These are phyloP conservation scores for Penicillium parvum DNA, from an alignment of 495 filamentous ascomycete genomes.

Conservation along the genomic window DNA sequence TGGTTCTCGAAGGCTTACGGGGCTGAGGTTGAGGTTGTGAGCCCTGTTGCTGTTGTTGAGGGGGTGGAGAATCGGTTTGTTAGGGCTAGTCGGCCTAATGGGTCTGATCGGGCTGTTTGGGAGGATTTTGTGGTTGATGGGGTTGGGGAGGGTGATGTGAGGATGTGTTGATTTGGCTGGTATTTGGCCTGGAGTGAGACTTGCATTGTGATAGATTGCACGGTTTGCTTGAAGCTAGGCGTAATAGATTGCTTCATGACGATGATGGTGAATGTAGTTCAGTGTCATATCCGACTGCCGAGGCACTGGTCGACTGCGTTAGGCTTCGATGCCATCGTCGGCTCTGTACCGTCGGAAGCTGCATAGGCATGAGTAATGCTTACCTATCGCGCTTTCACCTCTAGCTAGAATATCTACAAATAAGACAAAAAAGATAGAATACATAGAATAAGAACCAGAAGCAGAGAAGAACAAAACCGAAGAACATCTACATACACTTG, in stretches of 20 bases:
- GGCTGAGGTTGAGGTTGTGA: conserved; percentile 39
- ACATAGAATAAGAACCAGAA: background rate
- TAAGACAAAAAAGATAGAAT: background rate
- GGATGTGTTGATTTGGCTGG: conserved; percentile 17
- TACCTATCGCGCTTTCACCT: no score
- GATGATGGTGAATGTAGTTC: no score
- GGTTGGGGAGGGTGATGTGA: conserved; percentile 23
- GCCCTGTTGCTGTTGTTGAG: conserved; percentile 32
- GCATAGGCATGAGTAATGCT: no score
- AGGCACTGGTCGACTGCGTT: no score
- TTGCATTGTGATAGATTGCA: conserved; percentile 10
- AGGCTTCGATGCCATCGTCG: no score
- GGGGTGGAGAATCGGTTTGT: conserved; percentile 40
- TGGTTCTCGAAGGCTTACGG: conserved; percentile 40
- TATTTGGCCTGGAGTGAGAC: no score
- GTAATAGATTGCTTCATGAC: no score
- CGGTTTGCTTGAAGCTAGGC: no score
- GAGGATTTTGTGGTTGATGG: conserved; percentile 26
- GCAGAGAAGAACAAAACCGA: no score
- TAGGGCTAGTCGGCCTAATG: conserved; percentile 41
- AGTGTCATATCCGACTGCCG: background rate
- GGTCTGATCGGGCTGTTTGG: conserved; percentile 33
- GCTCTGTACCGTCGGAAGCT: no score
- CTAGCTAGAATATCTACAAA: no score
- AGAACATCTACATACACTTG: no score